Evolutionary conservation across 306 rosid species (phyloP).

Genomic region (Leucaena leucocephala): DNA sequence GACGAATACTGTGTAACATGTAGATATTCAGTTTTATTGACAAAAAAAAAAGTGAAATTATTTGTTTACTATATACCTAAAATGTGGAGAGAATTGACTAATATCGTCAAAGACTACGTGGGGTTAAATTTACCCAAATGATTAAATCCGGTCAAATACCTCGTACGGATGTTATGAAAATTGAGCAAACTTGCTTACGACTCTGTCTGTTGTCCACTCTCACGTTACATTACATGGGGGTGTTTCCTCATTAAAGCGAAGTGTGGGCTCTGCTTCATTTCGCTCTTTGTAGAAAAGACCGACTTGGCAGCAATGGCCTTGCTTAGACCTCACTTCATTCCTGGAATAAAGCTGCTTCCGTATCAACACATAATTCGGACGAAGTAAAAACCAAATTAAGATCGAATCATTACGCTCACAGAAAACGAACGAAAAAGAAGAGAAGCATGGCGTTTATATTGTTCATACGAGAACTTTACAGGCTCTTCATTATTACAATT

Average conservation of each 20-base stretch:
- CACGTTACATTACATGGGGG: neutral
- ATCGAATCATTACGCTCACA: neutral
- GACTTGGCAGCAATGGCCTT: neutral
- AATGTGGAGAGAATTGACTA: too few relatives aligned
- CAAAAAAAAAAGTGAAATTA: too few relatives aligned
- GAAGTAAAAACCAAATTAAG: neutral
- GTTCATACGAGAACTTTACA: neutral
- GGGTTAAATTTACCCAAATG: too few relatives aligned
- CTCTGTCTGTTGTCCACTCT: neutral
- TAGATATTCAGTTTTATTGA: too few relatives aligned
- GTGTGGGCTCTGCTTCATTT: neutral
- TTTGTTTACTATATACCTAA: too few relatives aligned
- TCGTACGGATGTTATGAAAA: neutral
- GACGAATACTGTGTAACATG: too few relatives aligned
- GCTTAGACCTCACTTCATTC: neutral
- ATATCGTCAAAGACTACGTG: too few relatives aligned
- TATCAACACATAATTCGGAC: neutral
- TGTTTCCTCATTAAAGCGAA: neutral
- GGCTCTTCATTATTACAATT: constrained; percentile 16
- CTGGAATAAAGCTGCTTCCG: neutral
- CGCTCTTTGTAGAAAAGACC: neutral
- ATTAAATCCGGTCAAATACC: neutral
- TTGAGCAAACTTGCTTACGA: neutral
- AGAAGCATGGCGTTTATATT: neutral
- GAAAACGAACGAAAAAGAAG: neutral